Evolutionary conservation across 139 green algal genomes (phyloP).

Genomic region (Chlamydomonas asymmetrica): DNA sequence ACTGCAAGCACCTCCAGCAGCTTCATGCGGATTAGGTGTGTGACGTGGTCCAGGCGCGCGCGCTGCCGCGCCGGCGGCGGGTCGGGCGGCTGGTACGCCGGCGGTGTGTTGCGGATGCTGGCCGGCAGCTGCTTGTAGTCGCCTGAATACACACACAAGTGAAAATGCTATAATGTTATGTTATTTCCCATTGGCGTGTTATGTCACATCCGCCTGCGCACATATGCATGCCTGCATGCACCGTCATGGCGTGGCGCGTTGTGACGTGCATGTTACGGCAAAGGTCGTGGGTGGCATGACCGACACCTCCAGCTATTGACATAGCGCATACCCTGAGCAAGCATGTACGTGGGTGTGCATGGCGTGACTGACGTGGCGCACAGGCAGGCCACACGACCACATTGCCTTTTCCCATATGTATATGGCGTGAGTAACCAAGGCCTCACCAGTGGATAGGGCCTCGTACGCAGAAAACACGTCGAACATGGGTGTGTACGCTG

Average conservation of each 20-base stretch:
- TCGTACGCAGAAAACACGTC: slow-evolving; percentile 49
- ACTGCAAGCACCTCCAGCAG: slow-evolving; percentile 9
- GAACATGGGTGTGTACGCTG: slow-evolving; percentile 41
- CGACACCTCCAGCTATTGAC: no score
- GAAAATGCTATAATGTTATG: no score
- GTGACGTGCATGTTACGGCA: no score
- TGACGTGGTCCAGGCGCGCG: slow-evolving; percentile 32
- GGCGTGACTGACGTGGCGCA: not conserved
- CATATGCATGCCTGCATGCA: no score
- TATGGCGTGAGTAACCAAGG: not conserved
- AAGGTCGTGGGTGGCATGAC: no score
- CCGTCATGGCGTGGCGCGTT: no score
- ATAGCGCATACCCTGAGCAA: no score
- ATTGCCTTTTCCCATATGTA: not conserved
- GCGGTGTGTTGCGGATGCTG: slow-evolving; percentile 34
- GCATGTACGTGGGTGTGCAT: not conserved
- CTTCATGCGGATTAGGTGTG: slow-evolving; percentile 33
- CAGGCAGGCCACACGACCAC: not conserved
- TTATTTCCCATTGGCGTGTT: no score
- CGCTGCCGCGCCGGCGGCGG: slow-evolving; percentile 8
- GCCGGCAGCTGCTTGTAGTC: slow-evolving; percentile 45
- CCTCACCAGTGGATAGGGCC: slow-evolving; percentile 44
- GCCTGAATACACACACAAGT: no score
- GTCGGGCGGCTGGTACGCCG: slow-evolving; percentile 16
- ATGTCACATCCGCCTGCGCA: no score